phyloP scores from a whole-genome alignment of 495 filamentous ascomycete species.

The Trichoderma virens region DNA sequence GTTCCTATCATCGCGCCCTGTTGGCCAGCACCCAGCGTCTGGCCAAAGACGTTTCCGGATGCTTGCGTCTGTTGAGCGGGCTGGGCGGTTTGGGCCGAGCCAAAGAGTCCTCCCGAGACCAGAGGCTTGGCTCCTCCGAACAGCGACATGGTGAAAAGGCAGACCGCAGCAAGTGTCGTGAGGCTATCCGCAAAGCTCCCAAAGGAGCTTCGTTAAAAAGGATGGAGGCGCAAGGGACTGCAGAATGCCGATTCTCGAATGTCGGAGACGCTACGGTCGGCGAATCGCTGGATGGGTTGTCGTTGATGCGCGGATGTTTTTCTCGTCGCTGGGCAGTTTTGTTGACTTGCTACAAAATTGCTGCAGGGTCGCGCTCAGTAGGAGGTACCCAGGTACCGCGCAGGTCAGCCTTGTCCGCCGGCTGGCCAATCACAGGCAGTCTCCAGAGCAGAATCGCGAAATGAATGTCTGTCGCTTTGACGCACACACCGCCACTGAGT shows the following conservation, averaged over 20 bases:
- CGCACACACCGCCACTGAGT: not conserved
- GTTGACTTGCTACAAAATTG: conserved; percentile 9
- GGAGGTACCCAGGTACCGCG: not conserved
- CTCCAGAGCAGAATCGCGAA: not conserved
- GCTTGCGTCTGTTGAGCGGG: conserved; percentile 8
- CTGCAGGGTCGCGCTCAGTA: conserved; percentile 4
- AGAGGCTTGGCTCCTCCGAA: conserved; percentile 16
- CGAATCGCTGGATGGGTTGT: not conserved
- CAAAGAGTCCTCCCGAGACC: conserved; percentile 20
- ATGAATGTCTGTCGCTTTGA: not conserved
- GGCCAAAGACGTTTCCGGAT: conserved; percentile 14
- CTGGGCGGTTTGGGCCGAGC: conserved; percentile 17
- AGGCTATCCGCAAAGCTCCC: not conserved
- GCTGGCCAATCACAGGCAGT: conserved; percentile 17
- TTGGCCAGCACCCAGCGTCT: not conserved
- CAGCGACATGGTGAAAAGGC: conserved; percentile 12
- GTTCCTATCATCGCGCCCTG: conserved; percentile 19
- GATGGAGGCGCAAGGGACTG: not conserved
- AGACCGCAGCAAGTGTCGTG: not conserved
- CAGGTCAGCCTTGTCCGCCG: conserved; percentile 9
- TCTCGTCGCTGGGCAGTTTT: conserved; percentile 3
- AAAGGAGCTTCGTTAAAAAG: not conserved
- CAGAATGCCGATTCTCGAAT: too few species aligned
- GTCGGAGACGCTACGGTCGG: too few species aligned
- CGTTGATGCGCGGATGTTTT: not conserved